Percentiles rank a stretch among this genome's conserved stretches.
Conservation (phyloP, 192 early-diverging fungal species). For the Umbelopsis sp. region DNA sequence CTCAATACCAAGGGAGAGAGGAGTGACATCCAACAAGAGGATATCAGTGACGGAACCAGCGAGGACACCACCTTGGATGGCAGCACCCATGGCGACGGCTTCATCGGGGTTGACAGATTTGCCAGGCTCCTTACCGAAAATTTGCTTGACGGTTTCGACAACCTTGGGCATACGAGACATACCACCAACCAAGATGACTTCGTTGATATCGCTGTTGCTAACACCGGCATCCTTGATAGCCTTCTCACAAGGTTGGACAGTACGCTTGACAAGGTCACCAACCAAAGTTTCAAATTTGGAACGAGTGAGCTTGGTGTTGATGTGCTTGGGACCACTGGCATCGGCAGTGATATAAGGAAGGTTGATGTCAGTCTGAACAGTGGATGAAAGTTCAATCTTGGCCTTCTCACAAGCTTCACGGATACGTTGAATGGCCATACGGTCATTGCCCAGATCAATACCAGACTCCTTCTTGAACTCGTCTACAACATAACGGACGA, state of each 20-base stretch:
- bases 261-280: conserved; percentile 82
- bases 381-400: conserved; percentile 97
- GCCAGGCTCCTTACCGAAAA: conserved; percentile 91
- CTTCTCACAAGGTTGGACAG: conserved; percentile 91
- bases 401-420: conserved; percentile 98
- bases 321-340: conserved; percentile 92
- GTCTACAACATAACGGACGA: conserved; percentile 80
- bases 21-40: conserved; percentile 94
- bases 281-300: conserved; percentile 86
- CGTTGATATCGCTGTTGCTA: conserved; percentile 77
- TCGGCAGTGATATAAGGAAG: conserved; percentile 95
- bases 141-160: conserved; percentile 83
- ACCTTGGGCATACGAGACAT: conserved; percentile 99
- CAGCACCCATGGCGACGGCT: conserved; percentile 97
- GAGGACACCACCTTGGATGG: conserved; percentile 97
- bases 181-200: conserved; percentile 97
- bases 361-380: conserved; percentile 95
- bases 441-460: conserved; percentile 83
- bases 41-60: conserved; percentile 96
- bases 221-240: conserved; percentile 96
- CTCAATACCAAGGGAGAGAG: conserved; percentile 97
- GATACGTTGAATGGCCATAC: conserved; percentile 96
- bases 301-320: conserved; percentile 93
- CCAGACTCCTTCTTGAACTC: conserved; percentile 93
- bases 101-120: conserved; percentile 99